Conservation (phyloP, 202 grass and related monocot species). For the Dendrocalamus latiflorus region DNA sequence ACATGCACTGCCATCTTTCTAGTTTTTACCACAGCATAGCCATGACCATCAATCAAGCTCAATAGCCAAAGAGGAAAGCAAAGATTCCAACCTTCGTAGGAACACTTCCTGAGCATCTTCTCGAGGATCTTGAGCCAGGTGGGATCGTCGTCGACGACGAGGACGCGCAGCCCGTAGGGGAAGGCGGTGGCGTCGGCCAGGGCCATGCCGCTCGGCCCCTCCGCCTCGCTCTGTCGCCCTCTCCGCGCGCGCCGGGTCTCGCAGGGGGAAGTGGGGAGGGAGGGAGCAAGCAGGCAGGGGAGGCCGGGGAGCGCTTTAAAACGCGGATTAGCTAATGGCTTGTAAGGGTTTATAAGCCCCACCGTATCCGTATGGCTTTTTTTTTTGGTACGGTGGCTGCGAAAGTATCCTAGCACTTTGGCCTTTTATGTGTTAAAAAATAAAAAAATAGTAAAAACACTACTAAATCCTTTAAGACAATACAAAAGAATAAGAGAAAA, state of each 20-base stretch:
- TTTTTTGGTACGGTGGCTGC: no score
- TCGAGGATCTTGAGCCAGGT: constrained; percentile 99
- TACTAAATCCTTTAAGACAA: no score
- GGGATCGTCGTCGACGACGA: constrained; percentile 94
- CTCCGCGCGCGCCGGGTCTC: constrained; percentile 21
- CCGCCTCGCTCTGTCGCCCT: not conserved
- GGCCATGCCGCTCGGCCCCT: constrained; percentile 24
- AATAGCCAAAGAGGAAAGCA: constrained; percentile 1
- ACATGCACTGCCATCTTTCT: not conserved
- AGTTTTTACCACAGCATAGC: not conserved
- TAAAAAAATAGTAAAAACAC: no score
- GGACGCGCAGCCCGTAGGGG: constrained; percentile 82
- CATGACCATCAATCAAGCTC: not conserved
- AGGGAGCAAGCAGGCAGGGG: constrained; percentile 18
- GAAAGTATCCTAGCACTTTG: no score
- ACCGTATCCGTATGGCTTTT: no score
- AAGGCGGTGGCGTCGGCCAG: constrained; percentile 63
- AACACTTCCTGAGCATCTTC: constrained; percentile 99
- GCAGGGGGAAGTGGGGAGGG: constrained; percentile 14
- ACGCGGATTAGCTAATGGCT: not conserved
- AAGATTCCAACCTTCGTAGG: constrained; percentile 82
- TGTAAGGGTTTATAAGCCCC: no score
- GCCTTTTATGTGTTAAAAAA: no score
- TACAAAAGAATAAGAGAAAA: no score
- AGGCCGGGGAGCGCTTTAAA: constrained; percentile 27